Base-by-base conservation (phyloP, 2,329 filamentous ascomycete species). In the Escovopsis sp. region DNA sequence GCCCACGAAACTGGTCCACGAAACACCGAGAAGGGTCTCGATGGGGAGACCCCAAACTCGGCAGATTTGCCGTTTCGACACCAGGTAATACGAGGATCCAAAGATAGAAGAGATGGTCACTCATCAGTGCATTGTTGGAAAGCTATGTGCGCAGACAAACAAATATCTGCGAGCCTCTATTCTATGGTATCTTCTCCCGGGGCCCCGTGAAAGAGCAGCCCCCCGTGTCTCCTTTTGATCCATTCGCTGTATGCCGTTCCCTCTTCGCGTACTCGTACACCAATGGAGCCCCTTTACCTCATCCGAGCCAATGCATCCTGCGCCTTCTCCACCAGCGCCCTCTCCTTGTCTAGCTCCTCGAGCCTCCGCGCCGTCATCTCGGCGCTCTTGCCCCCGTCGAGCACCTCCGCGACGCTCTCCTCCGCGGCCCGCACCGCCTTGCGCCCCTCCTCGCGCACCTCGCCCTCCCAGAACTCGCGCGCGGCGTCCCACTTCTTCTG, bases 391-490 rank as follows among this genome's bases (percentile, higher is more conserved):
- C 47, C 45, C 4, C 53, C 53, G 12, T 62, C 61, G 12, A 80
- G 54, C 18, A 70, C 65, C 9, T 66, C 58, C 0, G 59, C 65
- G 26, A 80, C 61, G 39, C 67, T 72, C 37, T 65, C 60, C 55
- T 80, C 77, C 2, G 71, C 68, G 4, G 63, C 70, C 43, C 72
- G 61, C 6, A 81, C 67, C 5, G 75, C 73, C 57, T 78, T 79
- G 50, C 77, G 69, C 1, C 77, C 77, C 45, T 80, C 76, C 48
- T 81, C 77, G 34, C 75, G 67, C n/a, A 81, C 75, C 49, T 80
- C 76, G 1, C 70, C 73, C 54, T 81, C 73, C 77, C 77, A 81
- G 53, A 72, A 79, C 6, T 55, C 56, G 26, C 76, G 65, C 3
- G 75, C 75, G 3, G 65, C 59, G 51, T 80, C 75, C 77, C 77